Evolutionary conservation across 495 filamentous ascomycete genomes (phyloP).

Genomic region (Cercophora sp.): DNA sequence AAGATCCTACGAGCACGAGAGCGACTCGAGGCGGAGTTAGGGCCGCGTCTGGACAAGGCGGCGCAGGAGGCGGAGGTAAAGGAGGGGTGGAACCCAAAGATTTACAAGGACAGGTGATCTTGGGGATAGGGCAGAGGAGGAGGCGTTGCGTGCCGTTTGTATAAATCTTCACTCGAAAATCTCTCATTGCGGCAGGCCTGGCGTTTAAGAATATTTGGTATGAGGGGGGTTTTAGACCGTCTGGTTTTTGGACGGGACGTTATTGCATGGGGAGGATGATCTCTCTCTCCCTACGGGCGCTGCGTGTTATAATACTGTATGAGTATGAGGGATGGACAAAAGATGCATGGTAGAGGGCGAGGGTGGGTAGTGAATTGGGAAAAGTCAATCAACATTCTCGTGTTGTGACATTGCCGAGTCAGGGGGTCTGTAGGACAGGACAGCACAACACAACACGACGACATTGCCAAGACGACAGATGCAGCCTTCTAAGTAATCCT

Average conservation of each 20-base stretch:
- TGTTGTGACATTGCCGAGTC: too few species aligned
- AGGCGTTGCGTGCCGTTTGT: neutral
- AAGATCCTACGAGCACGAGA: constrained; percentile 89
- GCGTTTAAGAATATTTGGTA: constrained; percentile 30
- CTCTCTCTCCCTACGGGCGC: neutral
- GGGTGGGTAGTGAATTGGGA: too few species aligned
- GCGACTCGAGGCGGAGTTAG: constrained; percentile 79
- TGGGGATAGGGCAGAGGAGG: neutral
- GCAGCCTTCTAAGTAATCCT: too few species aligned
- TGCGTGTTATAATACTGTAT: neutral
- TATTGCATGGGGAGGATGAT: neutral
- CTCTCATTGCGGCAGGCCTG: constrained; percentile 44
- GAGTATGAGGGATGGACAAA: too few species aligned
- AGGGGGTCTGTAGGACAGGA: too few species aligned
- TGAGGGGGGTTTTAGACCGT: neutral
- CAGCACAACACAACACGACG: too few species aligned
- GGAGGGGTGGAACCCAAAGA: constrained; percentile 89
- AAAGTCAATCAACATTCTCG: too few species aligned
- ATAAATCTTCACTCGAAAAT: constrained; percentile 47
- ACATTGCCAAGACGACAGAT: too few species aligned
- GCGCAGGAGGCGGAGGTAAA: constrained; percentile 61
- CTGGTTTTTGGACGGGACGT: too few species aligned
- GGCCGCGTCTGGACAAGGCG: constrained; percentile 48
- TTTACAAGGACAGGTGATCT: constrained; percentile 78
- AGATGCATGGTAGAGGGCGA: too few species aligned